These are phyloP conservation scores for Cardiospermum halicacabum DNA, from an alignment of 345 rosid genomes.

Conservation along the genomic window DNA sequence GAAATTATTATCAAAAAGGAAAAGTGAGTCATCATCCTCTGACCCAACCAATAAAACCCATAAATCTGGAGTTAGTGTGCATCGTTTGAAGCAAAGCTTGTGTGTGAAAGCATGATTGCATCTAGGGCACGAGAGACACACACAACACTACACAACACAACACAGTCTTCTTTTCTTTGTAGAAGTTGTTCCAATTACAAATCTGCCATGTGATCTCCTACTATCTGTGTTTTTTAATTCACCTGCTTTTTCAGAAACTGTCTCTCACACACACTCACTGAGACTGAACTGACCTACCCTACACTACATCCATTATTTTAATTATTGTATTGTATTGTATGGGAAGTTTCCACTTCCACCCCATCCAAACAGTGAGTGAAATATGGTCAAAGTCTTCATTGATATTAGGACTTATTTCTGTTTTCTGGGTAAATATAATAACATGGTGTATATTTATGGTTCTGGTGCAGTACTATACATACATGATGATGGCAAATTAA, in stretches of 20 bases:
- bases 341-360: slow-evolving; percentile 26
- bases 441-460: no score
- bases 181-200: no score
- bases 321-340: background rate
- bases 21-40: background rate
- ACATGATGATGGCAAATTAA: background rate
- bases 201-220: slow-evolving; percentile 30
- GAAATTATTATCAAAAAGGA: background rate
- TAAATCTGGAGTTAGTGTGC: slow-evolving; percentile 15
- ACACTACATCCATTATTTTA: background rate
- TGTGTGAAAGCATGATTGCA: slow-evolving; percentile 26
- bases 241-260: slow-evolving; percentile 19
- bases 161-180: no score
- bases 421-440: background rate
- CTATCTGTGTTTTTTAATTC: background rate
- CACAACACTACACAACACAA: no score
- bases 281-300: background rate
- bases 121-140: slow-evolving; percentile 20
- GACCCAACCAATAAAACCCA: slow-evolving; percentile 11
- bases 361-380: slow-evolving; percentile 15
- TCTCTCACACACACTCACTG: slow-evolving; percentile 11
- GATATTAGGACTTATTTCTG: slow-evolving; percentile 4
- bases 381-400: slow-evolving; percentile 14
- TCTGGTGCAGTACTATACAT: no score
- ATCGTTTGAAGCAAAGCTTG: slow-evolving; percentile 23